Evolutionary conservation across 495 filamentous ascomycete species (phyloP).

Genomic region (Penicillium malachiteum): DNA sequence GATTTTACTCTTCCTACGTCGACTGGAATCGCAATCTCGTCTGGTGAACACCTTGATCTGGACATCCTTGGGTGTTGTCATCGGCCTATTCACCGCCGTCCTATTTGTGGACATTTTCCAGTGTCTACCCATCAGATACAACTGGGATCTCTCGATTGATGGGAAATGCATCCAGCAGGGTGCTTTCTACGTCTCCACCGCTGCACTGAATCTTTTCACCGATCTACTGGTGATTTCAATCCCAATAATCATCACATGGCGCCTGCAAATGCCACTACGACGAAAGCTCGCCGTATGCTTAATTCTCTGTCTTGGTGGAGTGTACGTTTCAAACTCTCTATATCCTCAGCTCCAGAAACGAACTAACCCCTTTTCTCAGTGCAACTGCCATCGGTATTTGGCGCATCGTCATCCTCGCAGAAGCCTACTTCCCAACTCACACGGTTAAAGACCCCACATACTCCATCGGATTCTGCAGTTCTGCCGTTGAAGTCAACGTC

Average conservation of each 20-base stretch:
- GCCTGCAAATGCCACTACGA: slow-evolving; percentile 42
- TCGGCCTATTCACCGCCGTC: slow-evolving; percentile 51
- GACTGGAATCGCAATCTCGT: slow-evolving; percentile 38
- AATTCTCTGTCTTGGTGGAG: slow-evolving; percentile 41
- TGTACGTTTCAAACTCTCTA: slow-evolving; percentile 27
- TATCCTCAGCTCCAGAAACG: neutral
- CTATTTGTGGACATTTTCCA: slow-evolving; percentile 61
- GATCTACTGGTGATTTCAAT: slow-evolving; percentile 48
- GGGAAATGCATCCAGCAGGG: slow-evolving; percentile 44
- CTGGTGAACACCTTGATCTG: slow-evolving; percentile 42
- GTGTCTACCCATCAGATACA: slow-evolving; percentile 46
- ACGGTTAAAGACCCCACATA: slow-evolving; percentile 24
- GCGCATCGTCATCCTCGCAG: slow-evolving; percentile 27
- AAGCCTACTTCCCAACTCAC: slow-evolving; percentile 15
- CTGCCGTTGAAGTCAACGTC: slow-evolving; percentile 54
- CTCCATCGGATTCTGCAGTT: slow-evolving; percentile 50
- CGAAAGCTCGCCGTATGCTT: slow-evolving; percentile 45
- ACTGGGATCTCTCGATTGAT: slow-evolving; percentile 36
- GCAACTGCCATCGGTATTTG: slow-evolving; percentile 49
- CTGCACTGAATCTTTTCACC: slow-evolving; percentile 45
- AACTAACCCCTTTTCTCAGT: slow-evolving; percentile 24
- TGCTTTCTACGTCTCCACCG: slow-evolving; percentile 43
- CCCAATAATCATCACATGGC: slow-evolving; percentile 47
- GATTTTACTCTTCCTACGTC: slow-evolving; percentile 50
- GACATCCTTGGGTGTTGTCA: slow-evolving; percentile 45